Percentiles rank a stretch among this genome's conserved stretches.
phyloP scores from a whole-genome alignment of 306 rosid species.

The Luffa aegyptiaca region DNA sequence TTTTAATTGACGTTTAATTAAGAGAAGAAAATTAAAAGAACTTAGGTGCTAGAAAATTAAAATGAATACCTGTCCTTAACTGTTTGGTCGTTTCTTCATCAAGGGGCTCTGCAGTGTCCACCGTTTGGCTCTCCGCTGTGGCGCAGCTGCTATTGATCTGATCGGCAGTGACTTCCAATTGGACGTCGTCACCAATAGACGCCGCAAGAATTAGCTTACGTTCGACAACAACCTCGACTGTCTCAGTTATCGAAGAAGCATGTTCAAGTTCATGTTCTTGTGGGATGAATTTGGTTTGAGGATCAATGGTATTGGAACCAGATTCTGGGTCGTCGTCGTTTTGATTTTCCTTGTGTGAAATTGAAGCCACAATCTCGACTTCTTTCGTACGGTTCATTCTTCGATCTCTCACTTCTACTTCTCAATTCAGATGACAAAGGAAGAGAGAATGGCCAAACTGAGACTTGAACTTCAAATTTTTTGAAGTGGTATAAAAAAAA shows the following conservation, averaged over 20 bases:
- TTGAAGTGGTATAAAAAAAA: neutral
- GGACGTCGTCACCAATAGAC: neutral
- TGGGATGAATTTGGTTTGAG: neutral
- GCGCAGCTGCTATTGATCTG: neutral
- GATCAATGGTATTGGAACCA: neutral
- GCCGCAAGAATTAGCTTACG: neutral
- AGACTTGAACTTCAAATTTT: neutral
- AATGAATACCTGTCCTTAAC: neutral
- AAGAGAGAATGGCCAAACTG: neutral
- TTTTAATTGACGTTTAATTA: too few species aligned
- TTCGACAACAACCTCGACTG: neutral
- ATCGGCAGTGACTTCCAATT: constrained; percentile 1
- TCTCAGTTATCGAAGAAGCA: neutral
- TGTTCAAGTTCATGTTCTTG: neutral
- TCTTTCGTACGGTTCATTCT: neutral
- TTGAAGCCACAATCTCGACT: neutral
- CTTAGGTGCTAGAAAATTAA: too few species aligned
- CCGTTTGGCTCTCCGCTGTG: neutral
- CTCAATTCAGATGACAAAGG: neutral
- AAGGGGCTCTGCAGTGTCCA: neutral
- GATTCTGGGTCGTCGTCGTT: neutral
- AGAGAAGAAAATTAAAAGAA: too few species aligned
- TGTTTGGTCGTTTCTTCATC: neutral
- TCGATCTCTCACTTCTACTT: neutral
- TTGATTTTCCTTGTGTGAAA: neutral